Percentiles rank a stretch among this genome's conserved stretches.
Evolutionary conservation across 495 filamentous ascomycete species (phyloP).

Genomic region (Sabuloglossum arenarium): DNA sequence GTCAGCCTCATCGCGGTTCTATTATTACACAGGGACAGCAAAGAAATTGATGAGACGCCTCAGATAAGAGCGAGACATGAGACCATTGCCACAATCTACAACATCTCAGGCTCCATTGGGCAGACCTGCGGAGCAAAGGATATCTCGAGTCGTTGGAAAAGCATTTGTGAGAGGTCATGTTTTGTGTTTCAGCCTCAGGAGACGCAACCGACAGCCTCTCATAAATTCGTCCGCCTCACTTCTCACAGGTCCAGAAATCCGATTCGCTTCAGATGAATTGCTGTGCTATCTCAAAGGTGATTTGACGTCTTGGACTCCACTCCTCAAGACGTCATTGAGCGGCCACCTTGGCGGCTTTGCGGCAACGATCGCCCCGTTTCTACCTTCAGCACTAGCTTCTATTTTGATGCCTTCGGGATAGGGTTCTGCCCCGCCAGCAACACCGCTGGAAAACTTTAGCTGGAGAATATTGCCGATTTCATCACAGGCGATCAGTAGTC

Average conservation of each 20-base stretch:
- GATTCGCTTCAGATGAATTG: neutral
- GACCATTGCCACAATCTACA: neutral
- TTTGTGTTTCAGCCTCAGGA: too few relatives aligned
- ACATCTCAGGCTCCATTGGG: neutral
- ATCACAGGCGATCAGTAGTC: slow-evolving; percentile 73
- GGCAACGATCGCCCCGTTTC: slow-evolving; percentile 11
- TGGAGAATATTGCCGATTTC: slow-evolving; percentile 83
- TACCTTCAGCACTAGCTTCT: slow-evolving; percentile 25
- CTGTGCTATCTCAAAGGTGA: slow-evolving; percentile 32
- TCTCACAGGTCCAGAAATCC: neutral
- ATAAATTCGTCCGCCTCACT: neutral
- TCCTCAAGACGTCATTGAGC: slow-evolving; percentile 56
- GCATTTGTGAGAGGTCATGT: neutral
- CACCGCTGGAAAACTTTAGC: slow-evolving; percentile 84
- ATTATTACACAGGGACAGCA: neutral
- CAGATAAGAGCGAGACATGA: neutral
- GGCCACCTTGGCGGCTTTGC: slow-evolving; percentile 58
- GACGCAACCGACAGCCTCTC: neutral
- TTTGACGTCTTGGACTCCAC: slow-evolving; percentile 65
- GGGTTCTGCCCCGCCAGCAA: slow-evolving; percentile 70
- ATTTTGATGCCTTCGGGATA: slow-evolving; percentile 42
- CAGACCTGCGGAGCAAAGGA: too few relatives aligned
- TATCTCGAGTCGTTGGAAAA: too few relatives aligned
- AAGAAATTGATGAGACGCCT: neutral
- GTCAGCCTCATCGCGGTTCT: neutral